Conservation (phyloP, 1,284 basidiomycete species). For the Cryptococcus amylolentus region DNA sequence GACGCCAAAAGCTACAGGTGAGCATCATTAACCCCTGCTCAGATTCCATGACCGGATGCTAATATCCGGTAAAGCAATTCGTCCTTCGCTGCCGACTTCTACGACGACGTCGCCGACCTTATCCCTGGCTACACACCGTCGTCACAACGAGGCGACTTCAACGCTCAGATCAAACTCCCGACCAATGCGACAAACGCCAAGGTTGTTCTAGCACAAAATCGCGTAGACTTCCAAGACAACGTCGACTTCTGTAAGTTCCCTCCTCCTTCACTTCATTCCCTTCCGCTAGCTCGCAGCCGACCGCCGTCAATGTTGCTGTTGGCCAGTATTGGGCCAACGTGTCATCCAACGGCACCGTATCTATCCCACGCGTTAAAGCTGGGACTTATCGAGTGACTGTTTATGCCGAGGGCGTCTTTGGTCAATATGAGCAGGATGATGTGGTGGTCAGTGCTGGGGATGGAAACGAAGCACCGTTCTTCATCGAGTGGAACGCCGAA, state of each 20-base stretch:
- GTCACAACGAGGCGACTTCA: slow-evolving; percentile 22
- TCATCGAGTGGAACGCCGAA: slow-evolving; percentile 25
- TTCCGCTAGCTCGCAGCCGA: no score
- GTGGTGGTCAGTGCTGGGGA: slow-evolving; percentile 23
- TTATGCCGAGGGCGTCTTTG: slow-evolving; percentile 40
- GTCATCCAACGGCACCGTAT: slow-evolving; percentile 18
- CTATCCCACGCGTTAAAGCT: slow-evolving; percentile 31
- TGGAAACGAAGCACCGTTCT: slow-evolving; percentile 2
- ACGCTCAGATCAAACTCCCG: slow-evolving; percentile 24
- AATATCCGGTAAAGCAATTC: slow-evolving; percentile 4
- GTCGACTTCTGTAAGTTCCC: slow-evolving; percentile 10
- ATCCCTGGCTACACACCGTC: slow-evolving; percentile 27
- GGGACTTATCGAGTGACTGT: slow-evolving; percentile 37
- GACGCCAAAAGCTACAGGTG: slow-evolving; percentile 9
- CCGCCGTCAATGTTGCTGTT: background rate
- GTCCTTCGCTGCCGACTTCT: slow-evolving; percentile 29
- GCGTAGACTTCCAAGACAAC: slow-evolving; percentile 36
- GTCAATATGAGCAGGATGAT: slow-evolving; percentile 30
- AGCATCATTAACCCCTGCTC: background rate
- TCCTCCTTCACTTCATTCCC: no score
- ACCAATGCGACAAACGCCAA: slow-evolving; percentile 20
- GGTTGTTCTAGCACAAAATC: slow-evolving; percentile 28
- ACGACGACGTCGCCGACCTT: slow-evolving; percentile 32
- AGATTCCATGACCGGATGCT: background rate
- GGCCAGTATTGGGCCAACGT: slow-evolving; percentile 40